Evolutionary conservation across 768 basidiomycete genomes (phyloP), one percentile per base, ranked within the genome.

Genomic region (Tylopilus sp.): DNA sequence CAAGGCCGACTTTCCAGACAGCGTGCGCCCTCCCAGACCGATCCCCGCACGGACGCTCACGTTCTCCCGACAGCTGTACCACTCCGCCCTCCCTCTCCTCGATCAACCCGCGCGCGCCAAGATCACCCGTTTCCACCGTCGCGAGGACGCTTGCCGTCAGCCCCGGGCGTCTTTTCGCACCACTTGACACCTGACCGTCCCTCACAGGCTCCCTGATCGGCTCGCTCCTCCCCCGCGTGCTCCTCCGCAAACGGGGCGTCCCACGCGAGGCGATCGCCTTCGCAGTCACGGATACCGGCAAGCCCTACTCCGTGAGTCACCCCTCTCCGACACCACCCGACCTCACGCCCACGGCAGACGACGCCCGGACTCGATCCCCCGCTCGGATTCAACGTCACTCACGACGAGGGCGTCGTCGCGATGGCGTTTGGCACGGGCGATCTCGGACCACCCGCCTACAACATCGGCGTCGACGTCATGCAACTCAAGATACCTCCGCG

Each of bases 391-490:
- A 94, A 93, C 65, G 75, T 93, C 48, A 82, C 90, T 21, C 91
- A 94, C 64, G 92, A 94, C 66, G 86, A 84, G 61, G 78, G 77
- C 3, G 63, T 88, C 24, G 74, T 93, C 50, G 87, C 80, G 14
- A 82, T 94, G 79, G 86, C 79, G 4, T 78, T 73, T 57, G 73
- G 70, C 24, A 67, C 63, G 10, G 76, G 75, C 38, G 61, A 70
- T 45, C 80, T 80, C 55, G 79, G 80, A 10, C 81, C 82, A 3
- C 86, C 82, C 43, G 81, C 75, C 12, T 78, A 72, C 64, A 68
- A 63, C 40, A 63, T 92, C 11, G 91, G 92, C 19, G 74, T 92
- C 36, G 91, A 94, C 70, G 78, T 92, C 44, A 94, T 93, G 91
- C 85, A 83, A 63, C 73, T 88, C 37, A 77, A 76, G 41, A 67